Base-by-base conservation (phyloP, 257 asterid species). In the Voacanga thouarsii region DNA sequence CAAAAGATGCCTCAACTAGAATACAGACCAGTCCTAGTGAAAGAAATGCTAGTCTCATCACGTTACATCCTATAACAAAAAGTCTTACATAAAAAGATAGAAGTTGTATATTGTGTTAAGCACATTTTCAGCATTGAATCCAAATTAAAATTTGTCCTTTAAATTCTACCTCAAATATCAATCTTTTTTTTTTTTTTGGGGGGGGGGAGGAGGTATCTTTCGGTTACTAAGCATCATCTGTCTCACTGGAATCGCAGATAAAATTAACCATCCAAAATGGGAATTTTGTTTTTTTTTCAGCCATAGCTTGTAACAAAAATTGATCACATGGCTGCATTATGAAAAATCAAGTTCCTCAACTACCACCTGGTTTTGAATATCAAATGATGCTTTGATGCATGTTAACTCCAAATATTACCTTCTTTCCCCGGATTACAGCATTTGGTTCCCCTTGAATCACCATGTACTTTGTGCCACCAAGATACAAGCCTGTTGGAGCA, bases 361-460 rank as follows among this genome's bases (percentile, higher is more conserved):
- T 61, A 11, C n/a, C 39, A 61, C 39, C 41, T 9, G 6, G 16
- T 61, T 26, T 11, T 24, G 39, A 59, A 61, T 61, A 61, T 59
- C 65, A 59, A 61, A 28, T 61, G 68, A 61, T 61, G 18, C 18
- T 12, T 57, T 57, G 23, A 23, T 57, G 7, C 26, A 57, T n/a
- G n/a, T 21, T 11, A 26, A 26, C 68, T 49, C 66, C 76, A 63
- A 43, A 0, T 26, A 41, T 74, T 76, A 85, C 88, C 86, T 85
- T 85, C 81, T 82, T 85, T 72, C 88, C 88, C 66, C 88, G 83
- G 49, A 85, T 82, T 56, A 85, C 86, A 33, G 81, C 78, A 43
- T 83, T 86, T 18, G 88, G 49, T 65, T 85, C 88, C 3, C 88
- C 88, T 69, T 85, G 86, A 80, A 85, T 85, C 78, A 85, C 86